Base-by-base conservation (phyloP, 2,329 filamentous ascomycete genomes). In the Myriosclerotinia curreyana region DNA sequence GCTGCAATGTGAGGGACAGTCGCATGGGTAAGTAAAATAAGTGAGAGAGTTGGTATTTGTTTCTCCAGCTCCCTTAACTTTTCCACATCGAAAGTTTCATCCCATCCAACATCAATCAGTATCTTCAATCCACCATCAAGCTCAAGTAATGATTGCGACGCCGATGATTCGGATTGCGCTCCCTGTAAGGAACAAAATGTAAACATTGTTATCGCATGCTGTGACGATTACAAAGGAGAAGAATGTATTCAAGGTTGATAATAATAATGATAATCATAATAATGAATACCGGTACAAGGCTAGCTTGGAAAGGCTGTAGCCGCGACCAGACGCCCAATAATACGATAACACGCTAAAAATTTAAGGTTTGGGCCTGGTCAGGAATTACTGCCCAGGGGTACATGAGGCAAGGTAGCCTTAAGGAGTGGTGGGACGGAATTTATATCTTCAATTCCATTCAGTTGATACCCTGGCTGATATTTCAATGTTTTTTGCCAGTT, bases 121-220 rank as follows among this genome's bases (percentile, higher is more conserved):
- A 99, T 86, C 77, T 98, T 98, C 78, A 99, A 89, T 65, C 94
- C 95, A 69, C 94, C 94, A 79, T 99, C 95, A 64, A 99, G 89
- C 80, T 98, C 94, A 55, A 99, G 81, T 44, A 99, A 85, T n/a
- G 95, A 98, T 76, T 97, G 92, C 68, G 92, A 96, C 51, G 94
- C 93, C 65, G 87, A 82, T 54, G 92, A 95, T 69, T 90, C 86
- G 60, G 91, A 93, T 74, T 96, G 91, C 66, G 95, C 94, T 75
- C 95, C 95, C 71, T 96, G 88, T 65, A 99, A 82, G 54, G 95
- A 88, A 73, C 90, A 96, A 78, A 98, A 97, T 69, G 90, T 96
- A 81, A 99, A 98, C 95, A 99, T 99, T 72, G 69, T 78, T 75
- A 64, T 64, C 38, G 44, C 62, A 64, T 64, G 28, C 52, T 64